Percentiles rank a stretch among this genome's conserved stretches.
Conservation (phyloP, 805 yeast species). For the Debaryomyces maramus region DNA sequence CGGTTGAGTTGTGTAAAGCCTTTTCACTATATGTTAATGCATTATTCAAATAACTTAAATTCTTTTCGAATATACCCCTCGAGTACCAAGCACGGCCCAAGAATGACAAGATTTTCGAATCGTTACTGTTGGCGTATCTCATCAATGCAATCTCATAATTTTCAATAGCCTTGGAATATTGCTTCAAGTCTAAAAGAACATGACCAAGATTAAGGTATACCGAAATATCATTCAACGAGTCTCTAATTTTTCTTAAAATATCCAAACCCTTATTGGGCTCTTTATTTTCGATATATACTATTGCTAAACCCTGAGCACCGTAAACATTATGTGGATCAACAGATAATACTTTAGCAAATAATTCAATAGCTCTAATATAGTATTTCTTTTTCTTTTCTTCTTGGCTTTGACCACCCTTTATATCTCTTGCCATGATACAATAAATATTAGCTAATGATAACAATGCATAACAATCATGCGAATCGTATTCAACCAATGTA, state of each 20-base stretch:
- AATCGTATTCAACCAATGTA: constrained; percentile 76
- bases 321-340: constrained; percentile 83
- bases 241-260: constrained; percentile 84
- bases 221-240: constrained; percentile 80
- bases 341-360: constrained; percentile 83
- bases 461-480: constrained; percentile 88
- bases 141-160: constrained; percentile 78
- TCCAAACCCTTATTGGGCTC: constrained; percentile 77
- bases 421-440: constrained; percentile 76
- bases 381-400: constrained; percentile 64
- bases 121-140: constrained; percentile 62
- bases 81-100: constrained; percentile 88
- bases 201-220: constrained; percentile 87
- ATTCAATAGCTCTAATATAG: constrained; percentile 86
- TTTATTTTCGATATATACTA: constrained; percentile 83
- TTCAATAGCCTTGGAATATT: constrained; percentile 84
- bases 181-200: constrained; percentile 77
- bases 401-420: constrained; percentile 45
- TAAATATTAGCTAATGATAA: constrained; percentile 89
- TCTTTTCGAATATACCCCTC: constrained; percentile 70
- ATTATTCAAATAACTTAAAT: constrained; percentile 55
- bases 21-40: constrained; percentile 63
- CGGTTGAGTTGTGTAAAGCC: constrained; percentile 46
- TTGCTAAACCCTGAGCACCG: constrained; percentile 98
- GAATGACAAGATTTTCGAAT: constrained; percentile 64